phyloP scores from a whole-genome alignment of 352 stramenopile genomes.

The Phytophthora colocasiae region DNA sequence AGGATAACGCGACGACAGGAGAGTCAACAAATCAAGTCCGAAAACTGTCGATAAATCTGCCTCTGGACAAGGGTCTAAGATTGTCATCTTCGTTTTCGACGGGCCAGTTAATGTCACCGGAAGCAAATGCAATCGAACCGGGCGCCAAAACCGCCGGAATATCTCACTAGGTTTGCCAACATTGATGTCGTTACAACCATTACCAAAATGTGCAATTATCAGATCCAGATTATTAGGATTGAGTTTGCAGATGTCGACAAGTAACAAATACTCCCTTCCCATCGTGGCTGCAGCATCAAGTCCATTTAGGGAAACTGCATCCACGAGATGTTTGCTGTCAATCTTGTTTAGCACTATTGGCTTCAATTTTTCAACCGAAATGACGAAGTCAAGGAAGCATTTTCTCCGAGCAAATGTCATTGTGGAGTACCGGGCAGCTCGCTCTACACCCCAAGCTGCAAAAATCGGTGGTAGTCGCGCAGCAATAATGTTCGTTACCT shows the following conservation, averaged over 20 bases:
- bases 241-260: conserved; percentile 13
- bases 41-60: conserved; percentile 11
- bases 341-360: conserved; percentile 3
- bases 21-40: conserved; percentile 19
- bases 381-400: conserved; percentile 27
- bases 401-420: conserved; percentile 16
- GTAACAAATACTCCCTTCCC: conserved; percentile 26
- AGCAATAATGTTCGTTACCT: conserved; percentile 9
- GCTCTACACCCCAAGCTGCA: conserved; percentile 1
- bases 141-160: conserved; percentile 23
- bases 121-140: conserved; percentile 9
- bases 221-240: conserved; percentile 9
- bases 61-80: conserved; percentile 16
- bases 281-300: background rate
- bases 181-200: background rate
- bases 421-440: conserved; percentile 1
- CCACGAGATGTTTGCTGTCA: conserved; percentile 14
- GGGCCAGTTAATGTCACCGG: conserved; percentile 8
- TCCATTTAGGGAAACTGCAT: conserved; percentile 8
- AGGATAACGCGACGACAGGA: conserved; percentile 3
- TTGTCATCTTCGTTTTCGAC: conserved; percentile 6
- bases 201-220: conserved; percentile 6
- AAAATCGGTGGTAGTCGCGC: conserved; percentile 11
- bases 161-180: conserved; percentile 2
- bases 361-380: conserved; percentile 12